Percentiles rank a stretch among this genome's conserved stretches.
These are phyloP conservation scores for Malus hybrid DNA, from an alignment of 331 rosid species.

Conservation along the genomic window DNA sequence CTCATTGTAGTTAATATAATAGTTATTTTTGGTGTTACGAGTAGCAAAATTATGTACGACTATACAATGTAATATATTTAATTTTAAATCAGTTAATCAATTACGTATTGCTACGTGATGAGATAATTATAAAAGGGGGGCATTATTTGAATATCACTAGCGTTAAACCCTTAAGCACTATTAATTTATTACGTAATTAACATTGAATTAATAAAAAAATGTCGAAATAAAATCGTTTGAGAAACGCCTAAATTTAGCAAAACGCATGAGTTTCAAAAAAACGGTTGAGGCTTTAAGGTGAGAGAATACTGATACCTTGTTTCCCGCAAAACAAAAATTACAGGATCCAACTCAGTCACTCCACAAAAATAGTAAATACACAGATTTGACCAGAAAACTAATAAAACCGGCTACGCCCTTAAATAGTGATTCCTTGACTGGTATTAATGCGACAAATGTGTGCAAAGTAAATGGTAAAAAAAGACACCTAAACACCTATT, in stretches of 20 bases:
- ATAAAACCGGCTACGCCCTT: conserved; percentile 1
- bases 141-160: background rate
- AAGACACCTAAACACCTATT: background rate
- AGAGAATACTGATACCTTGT: background rate
- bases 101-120: background rate
- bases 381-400: conserved; percentile 10
- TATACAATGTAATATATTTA: too few species aligned
- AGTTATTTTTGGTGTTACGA: background rate
- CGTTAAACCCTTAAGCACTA: background rate
- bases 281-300: background rate
- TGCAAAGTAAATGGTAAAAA: conserved; percentile 14
- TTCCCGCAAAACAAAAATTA: conserved; percentile 5
- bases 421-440: conserved; percentile 11
- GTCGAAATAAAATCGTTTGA: too few species aligned
- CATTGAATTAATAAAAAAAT: background rate
- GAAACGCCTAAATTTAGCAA: background rate
- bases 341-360: background rate
- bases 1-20: too few species aligned
- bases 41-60: background rate
- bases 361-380: conserved; percentile 38
- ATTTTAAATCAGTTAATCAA: too few species aligned
- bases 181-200: background rate
- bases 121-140: background rate
- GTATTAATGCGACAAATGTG: conserved; percentile 29
- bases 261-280: conserved; percentile 1